Evolutionary conservation across 2,329 filamentous ascomycete species (phyloP).

Genomic region (Apiospora koreana): DNA sequence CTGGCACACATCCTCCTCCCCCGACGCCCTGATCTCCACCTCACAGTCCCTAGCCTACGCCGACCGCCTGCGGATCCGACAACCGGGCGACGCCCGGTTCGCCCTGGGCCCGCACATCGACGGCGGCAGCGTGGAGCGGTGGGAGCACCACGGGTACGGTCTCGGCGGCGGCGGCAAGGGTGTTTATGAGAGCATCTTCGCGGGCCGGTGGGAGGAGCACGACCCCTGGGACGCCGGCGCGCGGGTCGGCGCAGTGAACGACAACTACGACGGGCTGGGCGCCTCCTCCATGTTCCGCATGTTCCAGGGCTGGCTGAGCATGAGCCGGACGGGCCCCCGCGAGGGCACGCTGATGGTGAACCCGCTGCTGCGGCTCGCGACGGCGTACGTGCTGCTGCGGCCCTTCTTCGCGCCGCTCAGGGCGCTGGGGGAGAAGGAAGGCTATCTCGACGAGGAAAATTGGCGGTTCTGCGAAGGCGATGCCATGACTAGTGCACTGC

Average conservation of each 20-base stretch:
- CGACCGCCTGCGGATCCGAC: conserved; percentile 70
- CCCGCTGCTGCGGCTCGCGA: conserved; percentile 73
- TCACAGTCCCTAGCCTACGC: conserved; percentile 66
- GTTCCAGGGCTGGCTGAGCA: conserved; percentile 86
- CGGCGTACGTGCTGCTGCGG: conserved; percentile 77
- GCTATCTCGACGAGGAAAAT: conserved; percentile 54
- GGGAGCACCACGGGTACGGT: conserved; percentile 72
- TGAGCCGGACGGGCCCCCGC: conserved; percentile 70
- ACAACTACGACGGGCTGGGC: conserved; percentile 80
- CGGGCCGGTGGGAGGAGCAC: conserved; percentile 76
- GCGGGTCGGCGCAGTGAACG: conserved; percentile 66
- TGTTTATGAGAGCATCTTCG: conserved; percentile 74
- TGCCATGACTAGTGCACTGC: conserved; percentile 58
- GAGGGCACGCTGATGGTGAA: conserved; percentile 85
- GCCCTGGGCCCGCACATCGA: conserved; percentile 73
- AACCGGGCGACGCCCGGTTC: conserved; percentile 68
- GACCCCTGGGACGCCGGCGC: conserved; percentile 79
- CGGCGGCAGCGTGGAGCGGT: conserved; percentile 74
- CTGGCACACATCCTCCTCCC: conserved; percentile 49
- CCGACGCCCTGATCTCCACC: conserved; percentile 46
- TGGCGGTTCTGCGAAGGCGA: conserved; percentile 57
- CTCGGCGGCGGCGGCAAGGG: conserved; percentile 32
- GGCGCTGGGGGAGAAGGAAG: conserved; percentile 39
- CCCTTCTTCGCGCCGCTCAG: conserved; percentile 72
- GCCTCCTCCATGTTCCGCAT: conserved; percentile 84